These are phyloP conservation scores for Pythium myriotylum DNA, from an alignment of 352 stramenopile species.

Conservation along the genomic window DNA sequence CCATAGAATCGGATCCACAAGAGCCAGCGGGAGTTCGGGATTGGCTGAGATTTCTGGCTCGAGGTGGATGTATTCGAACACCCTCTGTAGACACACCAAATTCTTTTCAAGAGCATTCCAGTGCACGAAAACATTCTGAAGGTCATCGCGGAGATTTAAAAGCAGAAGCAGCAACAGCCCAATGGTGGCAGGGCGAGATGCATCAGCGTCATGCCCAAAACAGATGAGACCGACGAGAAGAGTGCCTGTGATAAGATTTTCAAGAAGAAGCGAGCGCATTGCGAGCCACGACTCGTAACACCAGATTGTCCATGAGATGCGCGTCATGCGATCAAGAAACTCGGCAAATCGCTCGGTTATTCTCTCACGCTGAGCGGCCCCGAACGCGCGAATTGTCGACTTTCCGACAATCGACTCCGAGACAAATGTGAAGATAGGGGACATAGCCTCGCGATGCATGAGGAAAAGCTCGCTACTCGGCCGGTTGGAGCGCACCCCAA, in stretches of 20 bases:
- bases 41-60: slow-evolving; percentile 27
- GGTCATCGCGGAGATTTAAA: slow-evolving; percentile 28
- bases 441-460: slow-evolving; percentile 35
- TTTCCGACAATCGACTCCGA: slow-evolving; percentile 28
- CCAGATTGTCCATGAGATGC: slow-evolving; percentile 36
- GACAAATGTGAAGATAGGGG: slow-evolving; percentile 34
- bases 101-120: slow-evolving; percentile 32
- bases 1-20: slow-evolving; percentile 23
- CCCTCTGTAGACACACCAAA: slow-evolving; percentile 29
- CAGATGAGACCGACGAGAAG: slow-evolving; percentile 26
- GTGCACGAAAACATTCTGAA: slow-evolving; percentile 27
- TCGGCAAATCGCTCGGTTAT: slow-evolving; percentile 16
- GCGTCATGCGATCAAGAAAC: slow-evolving; percentile 21
- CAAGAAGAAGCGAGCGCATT: slow-evolving; percentile 37
- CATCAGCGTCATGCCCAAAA: slow-evolving; percentile 29
- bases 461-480: slow-evolving; percentile 39
- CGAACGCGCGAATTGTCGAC: slow-evolving; percentile 27
- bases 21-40: slow-evolving; percentile 24
- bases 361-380: slow-evolving; percentile 20
- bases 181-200: slow-evolving; percentile 28
- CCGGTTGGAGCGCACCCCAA: slow-evolving; percentile 34
- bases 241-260: slow-evolving; percentile 33
- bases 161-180: slow-evolving; percentile 27
- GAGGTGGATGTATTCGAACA: slow-evolving; percentile 36
- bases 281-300: slow-evolving; percentile 36